Base-by-base conservation (phyloP, 108 stramenopile species). In the Bacterosira constricta region DNA sequence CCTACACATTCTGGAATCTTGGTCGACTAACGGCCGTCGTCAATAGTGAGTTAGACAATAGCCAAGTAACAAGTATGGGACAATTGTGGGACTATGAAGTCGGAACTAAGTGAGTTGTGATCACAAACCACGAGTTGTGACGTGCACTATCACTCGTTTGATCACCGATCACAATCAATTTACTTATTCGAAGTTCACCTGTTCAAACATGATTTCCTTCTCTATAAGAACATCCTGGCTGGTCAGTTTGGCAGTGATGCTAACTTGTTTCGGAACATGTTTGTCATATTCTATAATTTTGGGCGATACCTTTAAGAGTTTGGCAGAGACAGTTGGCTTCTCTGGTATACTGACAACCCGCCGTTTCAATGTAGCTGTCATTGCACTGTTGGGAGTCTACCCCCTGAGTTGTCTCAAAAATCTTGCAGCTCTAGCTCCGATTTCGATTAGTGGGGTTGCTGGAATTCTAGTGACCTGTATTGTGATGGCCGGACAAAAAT, bases 21-120 rank as follows among this genome's bases (percentile, higher is more conserved):
- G 92, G 92, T 17, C 80, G 88, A 9, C 44, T 96, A 10, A 63
- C 80, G 27, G 59, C 73, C 53, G 71, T 61, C 11, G 68, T 63
- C 26, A 50, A 75, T 8, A 51, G 23, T 20, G 62, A 60, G 42
- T 8, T 32, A 18, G 54, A 45, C 10, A 35, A 36, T 56, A 38
- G 1, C 4, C 46, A 18, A 47, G 60, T 76, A 1, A 78, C 57
- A 6, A 83, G 82, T 41, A 73, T 96, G 37, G 88, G 89, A 17
- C 90, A 98, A 60, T 79, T 95, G 21, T 98, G 97, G 97, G 83
- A 90, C 47, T 66, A 88, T 35, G 72, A 83, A 41, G 77, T 93
- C 25, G 85, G 88, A 7, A 30, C 58, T n/a, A n/a, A n/a, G n/a
- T n/a, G n/a, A n/a, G n/a, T n/a, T n/a, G n/a, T n/a, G n/a, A n/a